A percentile compares a stretch with the other conserved stretches of the same genome.
phyloP scores from a whole-genome alignment of 352 stramenopile species.

The Pilasporangium apinafurcum region DNA sequence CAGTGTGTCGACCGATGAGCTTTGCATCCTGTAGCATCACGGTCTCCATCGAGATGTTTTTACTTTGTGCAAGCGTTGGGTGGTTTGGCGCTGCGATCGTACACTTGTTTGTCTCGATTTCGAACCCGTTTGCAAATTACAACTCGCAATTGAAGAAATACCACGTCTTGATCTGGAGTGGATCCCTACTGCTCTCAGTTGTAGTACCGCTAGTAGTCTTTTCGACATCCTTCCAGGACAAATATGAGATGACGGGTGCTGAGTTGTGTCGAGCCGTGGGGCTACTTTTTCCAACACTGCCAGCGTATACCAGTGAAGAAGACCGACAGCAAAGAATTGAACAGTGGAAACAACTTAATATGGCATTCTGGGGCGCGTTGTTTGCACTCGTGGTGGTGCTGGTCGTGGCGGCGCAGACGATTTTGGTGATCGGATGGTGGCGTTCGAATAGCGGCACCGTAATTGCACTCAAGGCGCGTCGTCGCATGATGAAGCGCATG shows the following conservation, averaged over 20 bases:
- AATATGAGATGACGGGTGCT: slow-evolving; percentile 29
- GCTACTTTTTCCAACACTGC: slow-evolving; percentile 41
- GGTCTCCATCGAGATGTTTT: slow-evolving; percentile 46
- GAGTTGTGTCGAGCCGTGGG: slow-evolving; percentile 47
- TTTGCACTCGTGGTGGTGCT: slow-evolving; percentile 51
- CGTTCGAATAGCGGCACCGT: slow-evolving; percentile 72
- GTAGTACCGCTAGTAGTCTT: slow-evolving; percentile 38
- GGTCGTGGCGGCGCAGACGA: slow-evolving; percentile 47
- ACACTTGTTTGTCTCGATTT: slow-evolving; percentile 66
- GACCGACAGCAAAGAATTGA: slow-evolving; percentile 18
- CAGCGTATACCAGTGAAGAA: slow-evolving; percentile 11
- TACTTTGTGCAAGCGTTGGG: slow-evolving; percentile 47
- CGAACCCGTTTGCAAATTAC: slow-evolving; percentile 73
- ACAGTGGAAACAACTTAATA: slow-evolving; percentile 55
- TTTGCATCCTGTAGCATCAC: slow-evolving; percentile 27
- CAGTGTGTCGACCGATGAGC: slow-evolving; percentile 24
- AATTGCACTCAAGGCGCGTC: slow-evolving; percentile 56
- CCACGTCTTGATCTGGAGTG: slow-evolving; percentile 42
- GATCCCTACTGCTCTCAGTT: slow-evolving; percentile 34
- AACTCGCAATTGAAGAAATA: slow-evolving; percentile 51
- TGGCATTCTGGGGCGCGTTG: slow-evolving; percentile 53
- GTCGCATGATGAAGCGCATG: slow-evolving; percentile 74
- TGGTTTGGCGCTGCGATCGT: slow-evolving; percentile 71
- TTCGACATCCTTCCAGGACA: slow-evolving; percentile 18
- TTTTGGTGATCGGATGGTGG: slow-evolving; percentile 68